Conservation (phyloP, 306 rosid genomes). For the Senna siamea region DNA sequence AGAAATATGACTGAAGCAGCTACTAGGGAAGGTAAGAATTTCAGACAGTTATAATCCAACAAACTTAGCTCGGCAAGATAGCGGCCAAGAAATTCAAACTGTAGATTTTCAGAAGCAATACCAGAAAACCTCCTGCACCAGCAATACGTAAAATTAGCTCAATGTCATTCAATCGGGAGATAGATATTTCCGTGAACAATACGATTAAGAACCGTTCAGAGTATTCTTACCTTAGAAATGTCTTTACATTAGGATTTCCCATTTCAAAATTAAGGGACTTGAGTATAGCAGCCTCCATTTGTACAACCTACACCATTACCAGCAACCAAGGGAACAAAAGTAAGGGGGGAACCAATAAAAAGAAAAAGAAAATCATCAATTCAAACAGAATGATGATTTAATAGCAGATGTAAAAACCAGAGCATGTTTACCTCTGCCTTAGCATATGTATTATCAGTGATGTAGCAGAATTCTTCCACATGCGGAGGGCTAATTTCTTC, state of each 20-base stretch:
- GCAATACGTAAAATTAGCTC: background rate
- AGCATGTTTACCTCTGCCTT: constrained; percentile 54
- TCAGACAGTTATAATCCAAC: constrained; percentile 66
- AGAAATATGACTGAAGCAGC: constrained; percentile 75
- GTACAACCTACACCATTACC: constrained; percentile 51
- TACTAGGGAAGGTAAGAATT: constrained; percentile 74
- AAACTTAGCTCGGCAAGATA: constrained; percentile 90
- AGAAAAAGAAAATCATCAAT: background rate
- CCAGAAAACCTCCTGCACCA: constrained; percentile 58
- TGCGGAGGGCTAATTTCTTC: constrained; percentile 79
- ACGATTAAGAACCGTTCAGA: background rate
- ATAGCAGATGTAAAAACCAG: no score
- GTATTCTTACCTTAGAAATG: constrained; percentile 66
- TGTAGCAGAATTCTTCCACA: constrained; percentile 69
- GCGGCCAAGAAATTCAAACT: constrained; percentile 61
- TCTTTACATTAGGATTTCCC: constrained; percentile 74
- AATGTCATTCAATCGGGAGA: background rate
- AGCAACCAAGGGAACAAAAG: background rate
- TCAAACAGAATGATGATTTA: no score
- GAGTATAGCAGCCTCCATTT: constrained; percentile 78
- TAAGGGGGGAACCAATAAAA: background rate
- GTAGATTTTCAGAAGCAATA: constrained; percentile 48
- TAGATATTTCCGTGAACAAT: background rate
- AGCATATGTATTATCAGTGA: constrained; percentile 64
- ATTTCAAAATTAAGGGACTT: constrained; percentile 63